Conservation (phyloP, 345 rosid species). For the Brassica nigra region DNA sequence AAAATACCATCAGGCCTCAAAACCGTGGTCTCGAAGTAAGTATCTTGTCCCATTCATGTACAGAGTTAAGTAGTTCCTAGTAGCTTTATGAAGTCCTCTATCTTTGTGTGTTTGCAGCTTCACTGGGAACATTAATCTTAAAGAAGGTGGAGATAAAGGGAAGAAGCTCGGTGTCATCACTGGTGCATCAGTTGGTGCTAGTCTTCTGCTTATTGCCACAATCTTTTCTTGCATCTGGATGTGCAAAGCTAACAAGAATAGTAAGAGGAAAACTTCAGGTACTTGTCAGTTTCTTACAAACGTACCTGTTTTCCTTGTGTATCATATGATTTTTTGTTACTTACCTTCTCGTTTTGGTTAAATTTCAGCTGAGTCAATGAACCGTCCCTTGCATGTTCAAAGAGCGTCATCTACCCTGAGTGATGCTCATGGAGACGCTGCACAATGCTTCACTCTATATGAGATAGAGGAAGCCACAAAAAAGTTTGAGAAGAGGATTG, state of each 20-base stretch:
- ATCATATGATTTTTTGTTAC: conserved; percentile 2
- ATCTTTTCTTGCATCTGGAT: conserved; percentile 58
- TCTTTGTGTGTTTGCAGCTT: conserved; percentile 50
- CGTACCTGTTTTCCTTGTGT: background rate
- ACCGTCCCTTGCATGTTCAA: conserved; percentile 53
- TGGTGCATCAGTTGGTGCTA: conserved; percentile 77
- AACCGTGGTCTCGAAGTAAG: conserved; percentile 67
- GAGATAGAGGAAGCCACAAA: conserved; percentile 88
- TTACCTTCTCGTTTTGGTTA: background rate
- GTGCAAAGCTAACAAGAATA: conserved; percentile 55
- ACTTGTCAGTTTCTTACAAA: background rate
- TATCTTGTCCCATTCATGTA: conserved; percentile 7
- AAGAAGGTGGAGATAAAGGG: conserved; percentile 43
- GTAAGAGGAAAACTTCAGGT: conserved; percentile 37
- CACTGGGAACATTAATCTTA: conserved; percentile 70
- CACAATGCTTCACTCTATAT: conserved; percentile 71
- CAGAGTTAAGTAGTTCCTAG: conserved; percentile 3
- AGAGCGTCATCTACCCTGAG: conserved; percentile 57
- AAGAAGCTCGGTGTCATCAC: conserved; percentile 56
- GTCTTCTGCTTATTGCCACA: conserved; percentile 64
- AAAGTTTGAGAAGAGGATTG: conserved; percentile 78
- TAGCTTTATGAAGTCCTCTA: background rate
- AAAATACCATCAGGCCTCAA: conserved; percentile 66
- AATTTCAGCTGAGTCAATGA: conserved; percentile 37
- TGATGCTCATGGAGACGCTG: conserved; percentile 73